Percentiles rank a stretch among this genome's conserved stretches.
Evolutionary conservation across 2,329 filamentous ascomycete genomes (phyloP).

Genomic region (Epichloe amarillans): DNA sequence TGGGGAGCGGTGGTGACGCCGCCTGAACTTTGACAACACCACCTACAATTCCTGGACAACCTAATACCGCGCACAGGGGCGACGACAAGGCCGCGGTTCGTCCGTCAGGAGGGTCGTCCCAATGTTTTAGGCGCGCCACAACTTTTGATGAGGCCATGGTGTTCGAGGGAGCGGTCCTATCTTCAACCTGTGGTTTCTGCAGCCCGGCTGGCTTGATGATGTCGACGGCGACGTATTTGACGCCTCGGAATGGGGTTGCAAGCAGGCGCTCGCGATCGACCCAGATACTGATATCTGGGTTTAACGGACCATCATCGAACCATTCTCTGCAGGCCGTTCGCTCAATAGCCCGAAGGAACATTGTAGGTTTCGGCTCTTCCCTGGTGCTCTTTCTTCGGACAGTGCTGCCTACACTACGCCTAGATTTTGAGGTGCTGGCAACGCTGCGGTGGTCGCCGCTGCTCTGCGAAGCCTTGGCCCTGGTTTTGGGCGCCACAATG

Average conservation of each 20-base stretch:
- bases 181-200: slow-evolving; percentile 55
- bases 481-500: slow-evolving; percentile 87
- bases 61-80: slow-evolving; percentile 60
- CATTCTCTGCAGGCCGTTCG: slow-evolving; percentile 55
- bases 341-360: slow-evolving; percentile 75
- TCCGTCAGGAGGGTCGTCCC: slow-evolving; percentile 78
- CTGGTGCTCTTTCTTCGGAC: slow-evolving; percentile 41
- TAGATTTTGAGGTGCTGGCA: slow-evolving; percentile 64
- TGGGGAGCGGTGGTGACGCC: slow-evolving; percentile 58
- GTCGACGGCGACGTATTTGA: slow-evolving; percentile 70
- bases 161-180: slow-evolving; percentile 44
- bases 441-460: slow-evolving; percentile 70
- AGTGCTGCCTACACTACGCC: slow-evolving; percentile 65
- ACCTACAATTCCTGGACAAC: slow-evolving; percentile 61
- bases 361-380: slow-evolving; percentile 50
- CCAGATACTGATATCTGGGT: slow-evolving; percentile 61
- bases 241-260: slow-evolving; percentile 58
- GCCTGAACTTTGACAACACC: slow-evolving; percentile 79
- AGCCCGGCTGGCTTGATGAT: slow-evolving; percentile 72
- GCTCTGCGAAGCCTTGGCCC: slow-evolving; percentile 52
- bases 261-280: slow-evolving; percentile 66
- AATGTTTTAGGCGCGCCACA: slow-evolving; percentile 60
- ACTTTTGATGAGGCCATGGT: slow-evolving; percentile 38
- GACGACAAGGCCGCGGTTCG: slow-evolving; percentile 70
- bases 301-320: slow-evolving; percentile 57